Base-by-base conservation (phyloP, 164 flowering plant genomes). In the Vitis labrusca region DNA sequence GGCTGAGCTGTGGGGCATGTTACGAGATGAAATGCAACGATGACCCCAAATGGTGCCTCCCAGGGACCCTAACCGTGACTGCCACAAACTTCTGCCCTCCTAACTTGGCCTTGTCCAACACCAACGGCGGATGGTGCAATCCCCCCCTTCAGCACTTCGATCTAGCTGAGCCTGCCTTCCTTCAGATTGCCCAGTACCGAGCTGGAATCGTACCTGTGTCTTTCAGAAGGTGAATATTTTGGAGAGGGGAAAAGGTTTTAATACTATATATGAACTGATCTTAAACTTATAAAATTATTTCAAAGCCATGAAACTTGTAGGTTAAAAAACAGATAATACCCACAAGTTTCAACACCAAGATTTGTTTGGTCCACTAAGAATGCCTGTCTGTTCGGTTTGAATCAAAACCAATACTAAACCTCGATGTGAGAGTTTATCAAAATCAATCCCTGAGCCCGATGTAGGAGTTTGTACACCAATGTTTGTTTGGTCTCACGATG, bases 31-130 rank as follows among this genome's bases (percentile, higher is more conserved):
- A 47, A 37, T 84, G 87, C 57, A 56, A 58, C 59, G 60, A 68
- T 52, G 83, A 84, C 66, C 82, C 85, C 2, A 67, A 59, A 70
- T 84, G 83, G 85, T 84, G 87, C 63, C 73, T 76, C 50, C 68
- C 80, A 1, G 83, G 80, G 1, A 50, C 76, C 63, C 75, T 84
- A 44, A 79, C 64, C 3, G 73, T 84, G 53, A 81, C 85, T 1
- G 85, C 85, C 52, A 84, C 85, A 11, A 84, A 84, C 64, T 84
- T 84, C 76, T 84, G 86, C 70, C 86, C 86, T 5, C 86, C 86
- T 3, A 81, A 81, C 75, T 47, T 13, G 2, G 81, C 79, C 14
- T 44, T 70, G 61, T 11, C 85, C 10, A 82, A 82, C 49, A 77
- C 77, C 74, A 79, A 84, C n/a, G 86, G 86, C 16, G 86, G 86